These are phyloP conservation scores for Colletotrichum eleusines DNA, from an alignment of 2,329 filamentous ascomycete species.

Conservation along the genomic window DNA sequence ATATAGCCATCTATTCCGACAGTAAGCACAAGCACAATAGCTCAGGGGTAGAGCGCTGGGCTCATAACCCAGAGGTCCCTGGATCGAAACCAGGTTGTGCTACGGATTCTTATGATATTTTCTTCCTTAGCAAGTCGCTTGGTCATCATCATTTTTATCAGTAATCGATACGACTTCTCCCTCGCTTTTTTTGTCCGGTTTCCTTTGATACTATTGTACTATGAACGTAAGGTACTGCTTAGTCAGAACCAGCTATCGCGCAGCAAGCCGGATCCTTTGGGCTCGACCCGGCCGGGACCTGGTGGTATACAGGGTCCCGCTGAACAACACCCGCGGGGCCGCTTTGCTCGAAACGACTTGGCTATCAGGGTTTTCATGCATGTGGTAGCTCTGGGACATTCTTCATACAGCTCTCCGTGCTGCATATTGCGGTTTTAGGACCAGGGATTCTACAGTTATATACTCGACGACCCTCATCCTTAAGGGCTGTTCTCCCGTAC, in stretches of 20 bases:
- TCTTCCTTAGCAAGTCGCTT: rapidly evolving
- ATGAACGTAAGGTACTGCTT: not conserved
- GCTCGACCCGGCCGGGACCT: not conserved
- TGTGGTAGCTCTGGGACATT: not conserved
- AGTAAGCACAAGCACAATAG: conserved; percentile 8
- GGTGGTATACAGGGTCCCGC: no score
- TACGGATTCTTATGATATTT: not conserved
- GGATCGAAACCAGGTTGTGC: conserved; percentile 42
- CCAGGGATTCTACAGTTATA: not conserved
- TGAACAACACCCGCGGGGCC: not conserved
- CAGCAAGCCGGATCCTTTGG: not conserved
- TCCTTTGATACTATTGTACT: no score
- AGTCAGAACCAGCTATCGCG: not conserved
- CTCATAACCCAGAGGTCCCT: conserved; percentile 42
- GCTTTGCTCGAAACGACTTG: not conserved
- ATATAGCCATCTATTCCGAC: rapidly evolving
- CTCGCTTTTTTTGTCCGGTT: not conserved
- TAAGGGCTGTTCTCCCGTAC: not conserved
- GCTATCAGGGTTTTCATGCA: not conserved
- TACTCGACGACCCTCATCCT: not conserved
- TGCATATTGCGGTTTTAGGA: not conserved
- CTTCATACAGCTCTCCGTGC: no score
- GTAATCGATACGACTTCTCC: not conserved
- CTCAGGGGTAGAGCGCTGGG: conserved; percentile 39
- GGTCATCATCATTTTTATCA: not conserved